Percentiles rank a stretch among this genome's conserved stretches.
These are phyloP conservation scores for Fusarium sp. DNA, from an alignment of 2,329 filamentous ascomycete genomes.

Conservation along the genomic window DNA sequence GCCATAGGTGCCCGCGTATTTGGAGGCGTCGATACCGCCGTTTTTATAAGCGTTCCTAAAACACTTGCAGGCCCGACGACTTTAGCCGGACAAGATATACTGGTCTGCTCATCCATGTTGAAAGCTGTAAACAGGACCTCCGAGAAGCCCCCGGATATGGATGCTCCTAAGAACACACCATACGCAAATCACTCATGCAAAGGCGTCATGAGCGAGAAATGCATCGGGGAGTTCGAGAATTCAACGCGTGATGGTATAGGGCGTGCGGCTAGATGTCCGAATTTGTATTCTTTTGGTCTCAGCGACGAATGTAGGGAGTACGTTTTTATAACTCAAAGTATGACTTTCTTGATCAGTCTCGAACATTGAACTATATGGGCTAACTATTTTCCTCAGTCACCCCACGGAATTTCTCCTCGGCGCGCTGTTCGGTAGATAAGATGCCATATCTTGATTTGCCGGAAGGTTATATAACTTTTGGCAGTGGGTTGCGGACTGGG, in stretches of 20 bases:
- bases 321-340: neutral
- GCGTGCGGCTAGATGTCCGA: too few species aligned
- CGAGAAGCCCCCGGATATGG: neutral
- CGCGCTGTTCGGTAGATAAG: neutral
- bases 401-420: rapidly evolving
- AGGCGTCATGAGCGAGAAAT: neutral
- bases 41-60: neutral
- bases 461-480: neutral
- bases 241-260: too few species aligned
- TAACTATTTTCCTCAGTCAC: rapidly evolving
- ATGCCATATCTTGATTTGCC: neutral
- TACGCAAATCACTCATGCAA: neutral
- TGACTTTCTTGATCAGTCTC: neutral
- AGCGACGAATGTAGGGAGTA: neutral
- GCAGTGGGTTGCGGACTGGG: rapidly evolving
- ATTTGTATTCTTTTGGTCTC: neutral
- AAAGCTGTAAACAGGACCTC: neutral
- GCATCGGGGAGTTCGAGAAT: neutral
- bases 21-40: neutral
- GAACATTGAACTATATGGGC: neutral
- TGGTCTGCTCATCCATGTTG: neutral
- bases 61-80: rapidly evolving
- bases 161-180: rapidly evolving
- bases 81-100: rapidly evolving
- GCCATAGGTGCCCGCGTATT: neutral